phyloP scores from a whole-genome alignment of 768 basidiomycete species.

The Dacryopinax primogenitus region DNA sequence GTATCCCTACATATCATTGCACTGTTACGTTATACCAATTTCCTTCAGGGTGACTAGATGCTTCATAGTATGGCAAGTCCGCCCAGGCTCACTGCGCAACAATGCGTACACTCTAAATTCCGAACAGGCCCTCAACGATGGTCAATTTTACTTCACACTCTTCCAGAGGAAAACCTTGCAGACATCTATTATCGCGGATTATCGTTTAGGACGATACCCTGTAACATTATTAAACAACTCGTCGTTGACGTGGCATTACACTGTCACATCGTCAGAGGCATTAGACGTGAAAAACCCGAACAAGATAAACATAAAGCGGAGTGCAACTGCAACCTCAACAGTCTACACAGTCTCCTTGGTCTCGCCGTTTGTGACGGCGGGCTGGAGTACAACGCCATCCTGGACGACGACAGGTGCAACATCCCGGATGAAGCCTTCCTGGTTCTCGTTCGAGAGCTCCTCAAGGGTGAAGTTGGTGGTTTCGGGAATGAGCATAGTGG shows the following conservation, averaged over 20 bases:
- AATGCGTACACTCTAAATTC: too few relatives aligned
- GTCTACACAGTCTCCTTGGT: neutral
- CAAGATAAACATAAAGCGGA: neutral
- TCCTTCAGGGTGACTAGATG: too few relatives aligned
- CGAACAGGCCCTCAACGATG: too few relatives aligned
- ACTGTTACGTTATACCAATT: too few relatives aligned
- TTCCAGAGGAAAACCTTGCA: neutral
- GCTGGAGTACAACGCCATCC: neutral
- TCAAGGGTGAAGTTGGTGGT: slow-evolving; percentile 37
- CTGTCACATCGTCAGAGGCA: neutral
- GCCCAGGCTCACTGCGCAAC: too few relatives aligned
- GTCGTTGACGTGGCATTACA: neutral
- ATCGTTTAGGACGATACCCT: neutral
- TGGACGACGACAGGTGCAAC: neutral
- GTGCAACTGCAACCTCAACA: too few relatives aligned
- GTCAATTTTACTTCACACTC: too few relatives aligned
- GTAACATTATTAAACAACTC: neutral
- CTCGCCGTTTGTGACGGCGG: neutral
- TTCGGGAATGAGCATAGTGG: slow-evolving; percentile 68
- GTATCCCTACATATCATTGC: too few relatives aligned
- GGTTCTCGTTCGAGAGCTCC: slow-evolving; percentile 59
- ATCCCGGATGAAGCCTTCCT: slow-evolving; percentile 42
- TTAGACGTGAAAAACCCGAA: slow-evolving; percentile 5
- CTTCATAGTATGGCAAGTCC: too few relatives aligned
- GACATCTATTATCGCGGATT: neutral